Evolutionary conservation across 345 rosid species (phyloP).

Genomic region (Salix arbutifolia): DNA sequence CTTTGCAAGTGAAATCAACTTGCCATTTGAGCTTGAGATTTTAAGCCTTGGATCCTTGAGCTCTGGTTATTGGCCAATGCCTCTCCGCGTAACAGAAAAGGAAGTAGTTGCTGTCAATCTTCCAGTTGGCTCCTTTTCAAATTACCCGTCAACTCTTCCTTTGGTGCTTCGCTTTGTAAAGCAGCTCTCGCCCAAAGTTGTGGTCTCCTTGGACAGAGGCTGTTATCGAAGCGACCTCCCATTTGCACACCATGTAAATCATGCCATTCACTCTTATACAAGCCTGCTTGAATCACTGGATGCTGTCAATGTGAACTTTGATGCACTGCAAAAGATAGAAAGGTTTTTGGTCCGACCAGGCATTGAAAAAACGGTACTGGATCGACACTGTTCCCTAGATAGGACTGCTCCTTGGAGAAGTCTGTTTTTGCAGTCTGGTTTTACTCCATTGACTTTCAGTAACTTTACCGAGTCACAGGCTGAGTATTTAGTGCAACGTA

Average conservation of each 20-base stretch:
- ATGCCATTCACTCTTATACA: conserved; percentile 23
- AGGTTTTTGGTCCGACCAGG: conserved; percentile 23
- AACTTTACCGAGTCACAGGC: conserved; percentile 30
- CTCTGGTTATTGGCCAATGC: conserved; percentile 45
- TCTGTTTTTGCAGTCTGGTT: conserved; percentile 23
- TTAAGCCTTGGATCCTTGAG: conserved; percentile 48
- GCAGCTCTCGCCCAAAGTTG: conserved; percentile 24
- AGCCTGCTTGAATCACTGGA: conserved; percentile 26
- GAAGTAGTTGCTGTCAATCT: conserved; percentile 77
- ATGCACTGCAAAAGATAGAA: conserved; percentile 23
- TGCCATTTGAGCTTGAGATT: conserved; percentile 62
- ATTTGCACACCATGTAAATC: conserved; percentile 22
- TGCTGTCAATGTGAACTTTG: conserved; percentile 24
- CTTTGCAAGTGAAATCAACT: conserved; percentile 66
- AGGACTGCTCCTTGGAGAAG: conserved; percentile 19
- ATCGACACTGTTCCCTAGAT: conserved; percentile 14
- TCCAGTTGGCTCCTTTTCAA: conserved; percentile 55
- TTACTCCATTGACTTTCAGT: conserved; percentile 22
- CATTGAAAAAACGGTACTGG: conserved; percentile 18
- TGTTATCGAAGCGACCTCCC: conserved; percentile 27
- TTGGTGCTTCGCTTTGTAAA: conserved; percentile 21
- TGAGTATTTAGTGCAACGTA: conserved; percentile 25
- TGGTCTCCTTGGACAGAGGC: conserved; percentile 25
- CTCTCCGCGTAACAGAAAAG: conserved; percentile 27
- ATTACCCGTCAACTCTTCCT: conserved; percentile 44